Conservation (phyloP, 2,329 filamentous ascomycete species). For the Penicillium verrucosum region DNA sequence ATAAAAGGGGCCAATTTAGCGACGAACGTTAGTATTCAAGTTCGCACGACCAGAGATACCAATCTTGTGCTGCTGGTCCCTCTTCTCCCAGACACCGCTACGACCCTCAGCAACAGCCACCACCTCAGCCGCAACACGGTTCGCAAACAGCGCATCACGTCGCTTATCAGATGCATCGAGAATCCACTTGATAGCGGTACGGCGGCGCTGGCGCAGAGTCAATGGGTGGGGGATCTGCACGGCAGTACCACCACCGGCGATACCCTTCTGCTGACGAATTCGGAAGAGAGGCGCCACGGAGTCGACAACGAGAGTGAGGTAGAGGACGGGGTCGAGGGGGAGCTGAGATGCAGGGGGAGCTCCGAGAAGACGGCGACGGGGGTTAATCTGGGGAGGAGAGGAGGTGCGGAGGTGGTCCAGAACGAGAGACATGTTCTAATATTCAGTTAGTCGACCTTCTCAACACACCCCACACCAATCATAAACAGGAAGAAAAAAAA, state of each 20-base stretch:
- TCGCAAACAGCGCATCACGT: slow-evolving; percentile 69
- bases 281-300: slow-evolving; percentile 85
- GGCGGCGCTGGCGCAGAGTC: slow-evolving; percentile 68
- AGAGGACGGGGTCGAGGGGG: slow-evolving; percentile 82
- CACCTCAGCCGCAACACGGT: slow-evolving; percentile 79
- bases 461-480: neutral
- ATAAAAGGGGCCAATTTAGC: slow-evolving; percentile 14
- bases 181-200: slow-evolving; percentile 84
- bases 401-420: slow-evolving; percentile 81
- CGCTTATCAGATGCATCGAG: slow-evolving; percentile 77
- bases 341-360: slow-evolving; percentile 76
- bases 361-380: slow-evolving; percentile 57
- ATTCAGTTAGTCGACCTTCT: neutral
- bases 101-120: slow-evolving; percentile 83
- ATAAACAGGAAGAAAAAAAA: neutral
- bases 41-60: slow-evolving; percentile 78
- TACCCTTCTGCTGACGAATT: slow-evolving; percentile 70
- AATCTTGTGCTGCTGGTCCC: slow-evolving; percentile 73
- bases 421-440: slow-evolving; percentile 77
- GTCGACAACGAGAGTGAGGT: slow-evolving; percentile 87
- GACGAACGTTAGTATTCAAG: slow-evolving; percentile 38
- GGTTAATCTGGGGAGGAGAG: slow-evolving; percentile 71
- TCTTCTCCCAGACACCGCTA: slow-evolving; percentile 79
- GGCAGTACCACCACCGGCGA: slow-evolving; percentile 79
- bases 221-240: slow-evolving; percentile 81